Evolutionary conservation across 805 yeast species (phyloP).

Genomic region (Kuraishia molischiana): DNA sequence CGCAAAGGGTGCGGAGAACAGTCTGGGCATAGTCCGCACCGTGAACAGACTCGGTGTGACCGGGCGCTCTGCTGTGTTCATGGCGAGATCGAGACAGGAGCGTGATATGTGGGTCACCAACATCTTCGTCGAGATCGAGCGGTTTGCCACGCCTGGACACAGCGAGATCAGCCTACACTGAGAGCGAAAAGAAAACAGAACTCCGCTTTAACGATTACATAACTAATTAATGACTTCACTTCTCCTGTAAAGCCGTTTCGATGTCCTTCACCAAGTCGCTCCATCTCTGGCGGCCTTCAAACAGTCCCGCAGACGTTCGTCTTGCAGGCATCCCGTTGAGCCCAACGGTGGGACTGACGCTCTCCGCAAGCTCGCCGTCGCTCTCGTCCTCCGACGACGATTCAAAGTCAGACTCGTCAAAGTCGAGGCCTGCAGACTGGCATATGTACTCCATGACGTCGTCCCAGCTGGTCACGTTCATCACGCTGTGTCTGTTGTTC

Average conservation of each 20-base stretch:
- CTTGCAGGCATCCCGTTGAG: neutral
- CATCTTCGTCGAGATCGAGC: conserved; percentile 33
- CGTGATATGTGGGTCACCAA: conserved; percentile 71
- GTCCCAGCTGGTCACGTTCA: conserved; percentile 13
- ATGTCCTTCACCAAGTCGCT: neutral
- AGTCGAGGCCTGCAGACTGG: conserved; percentile 1
- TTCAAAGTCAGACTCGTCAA: conserved; percentile 3
- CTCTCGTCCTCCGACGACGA: conserved; percentile 1
- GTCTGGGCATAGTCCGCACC: conserved; percentile 26
- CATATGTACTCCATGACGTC: conserved; percentile 8
- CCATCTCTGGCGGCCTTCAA: conserved; percentile 1
- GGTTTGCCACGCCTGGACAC: conserved; percentile 16
- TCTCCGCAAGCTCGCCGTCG: neutral
- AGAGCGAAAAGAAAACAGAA: neutral
- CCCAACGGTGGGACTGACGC: neutral
- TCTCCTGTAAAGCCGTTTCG: neutral
- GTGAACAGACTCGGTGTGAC: conserved; percentile 51
- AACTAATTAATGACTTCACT: neutral
- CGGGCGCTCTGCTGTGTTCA: conserved; percentile 62
- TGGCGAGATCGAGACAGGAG: conserved; percentile 76
- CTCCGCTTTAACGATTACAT: neutral
- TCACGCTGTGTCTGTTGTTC: conserved; percentile 9
- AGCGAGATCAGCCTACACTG: conserved; percentile 1
- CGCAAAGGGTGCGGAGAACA: conserved; percentile 1
- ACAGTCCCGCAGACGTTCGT: neutral